Evolutionary conservation across 345 rosid genomes (phyloP), one percentile per base, ranked within the genome.

Genomic region (Melastoma malabathricum): DNA sequence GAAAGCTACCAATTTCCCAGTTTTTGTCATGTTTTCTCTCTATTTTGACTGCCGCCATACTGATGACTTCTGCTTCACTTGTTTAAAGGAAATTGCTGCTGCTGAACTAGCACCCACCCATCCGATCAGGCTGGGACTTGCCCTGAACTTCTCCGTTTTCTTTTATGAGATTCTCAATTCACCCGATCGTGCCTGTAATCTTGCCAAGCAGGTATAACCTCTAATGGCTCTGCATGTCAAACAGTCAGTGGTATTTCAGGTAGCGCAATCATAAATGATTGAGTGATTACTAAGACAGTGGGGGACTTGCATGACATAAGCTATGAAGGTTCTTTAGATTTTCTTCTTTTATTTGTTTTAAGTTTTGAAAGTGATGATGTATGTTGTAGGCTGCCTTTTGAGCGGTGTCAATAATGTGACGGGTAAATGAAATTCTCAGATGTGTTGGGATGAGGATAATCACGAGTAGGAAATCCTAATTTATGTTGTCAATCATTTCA

Each of bases 141-240:
- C 98, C 13, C 95, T 92, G 46, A 90, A 90, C 77, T 90, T 90
- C 82, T 90, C 98, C 15, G 98, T 90, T 16, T 90, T 90, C 72
- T 90, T 86, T 68, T 90, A 90, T 68, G 98, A 90, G 79, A 90
- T 90, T 57, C 96, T 90, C 44, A 90, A 84, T 79, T 90, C 98
- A 44, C 93, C 98, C 47, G 98, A 90, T 57, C 92, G 96, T 27
- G 98, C 98, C 2, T 90, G 98, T 69, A 81, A 62, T 66, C 98
- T 90, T 20, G 98, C 96, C 3, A 90, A 90, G 66, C 92, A 82
- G 96, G 96, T 90, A 51, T 9, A 15, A 45, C 27, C 47, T 25
- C 17, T 41, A 25, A 43, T 31, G 48, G 27, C 18, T 44, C 47
- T 15, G 19, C 34, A 22, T 23, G 41, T 54, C 10, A 43, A 17